Percentiles rank a stretch among this genome's conserved stretches.
Evolutionary conservation across 1,139 yeast species (phyloP).

Genomic region (Tardiomyces depauwii): DNA sequence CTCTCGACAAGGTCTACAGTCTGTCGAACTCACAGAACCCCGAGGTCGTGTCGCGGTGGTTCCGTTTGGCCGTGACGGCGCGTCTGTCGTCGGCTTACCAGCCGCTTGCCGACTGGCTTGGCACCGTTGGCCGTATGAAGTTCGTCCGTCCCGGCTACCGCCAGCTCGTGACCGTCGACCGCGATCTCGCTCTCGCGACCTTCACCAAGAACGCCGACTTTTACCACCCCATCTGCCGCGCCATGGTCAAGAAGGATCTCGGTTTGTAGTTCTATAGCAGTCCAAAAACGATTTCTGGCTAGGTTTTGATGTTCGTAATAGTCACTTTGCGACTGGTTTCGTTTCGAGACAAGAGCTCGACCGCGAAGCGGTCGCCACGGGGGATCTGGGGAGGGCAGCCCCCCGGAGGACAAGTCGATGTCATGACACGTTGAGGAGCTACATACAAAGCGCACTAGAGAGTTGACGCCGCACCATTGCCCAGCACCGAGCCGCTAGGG

Average conservation of each 20-base stretch:
- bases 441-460: neutral
- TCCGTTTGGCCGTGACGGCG: slow-evolving; percentile 34
- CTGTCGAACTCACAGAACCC: slow-evolving; percentile 53
- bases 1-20: slow-evolving; percentile 36
- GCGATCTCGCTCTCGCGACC: slow-evolving; percentile 51
- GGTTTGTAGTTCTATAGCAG: slow-evolving; percentile 17
- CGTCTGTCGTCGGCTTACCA: slow-evolving; percentile 36
- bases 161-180: slow-evolving; percentile 52
- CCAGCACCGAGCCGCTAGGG: no score
- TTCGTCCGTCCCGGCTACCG: slow-evolving; percentile 82
- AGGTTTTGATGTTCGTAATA: no score
- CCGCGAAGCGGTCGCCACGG: no score
- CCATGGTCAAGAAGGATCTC: slow-evolving; percentile 69
- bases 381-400: no score
- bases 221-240: slow-evolving; percentile 80
- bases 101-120: slow-evolving; percentile 67
- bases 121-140: slow-evolving; percentile 91
- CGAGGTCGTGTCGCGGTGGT: slow-evolving; percentile 76
- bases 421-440: neutral
- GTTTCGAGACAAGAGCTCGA: no score
- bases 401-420: no score
- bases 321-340: no score
- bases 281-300: no score
- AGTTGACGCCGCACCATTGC: no score
- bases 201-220: slow-evolving; percentile 45